Base-by-base conservation (phyloP, 805 yeast genomes). In the Ogataea pignaliae region DNA sequence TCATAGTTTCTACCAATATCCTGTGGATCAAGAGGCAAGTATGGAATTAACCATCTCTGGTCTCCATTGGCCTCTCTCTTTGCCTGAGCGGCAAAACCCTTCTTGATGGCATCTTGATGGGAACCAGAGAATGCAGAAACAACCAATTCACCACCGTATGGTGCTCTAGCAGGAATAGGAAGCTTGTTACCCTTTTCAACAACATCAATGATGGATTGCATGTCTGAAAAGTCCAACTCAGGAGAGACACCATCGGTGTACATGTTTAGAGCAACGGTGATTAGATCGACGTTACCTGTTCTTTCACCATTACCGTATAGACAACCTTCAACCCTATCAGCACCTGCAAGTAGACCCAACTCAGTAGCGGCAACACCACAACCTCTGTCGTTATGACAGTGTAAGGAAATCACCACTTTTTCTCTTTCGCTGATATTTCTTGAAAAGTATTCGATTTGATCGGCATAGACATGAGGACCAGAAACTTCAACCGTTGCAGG, bases 301-400 rank as follows among this genome's bases (percentile, higher is more conserved):
- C 91, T 74, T 72, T 84, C 91, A 68, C 91, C 91, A 64, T 83
- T 84, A 58, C 90, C 90, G 51, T 84, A 84, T 35, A 84, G 70
- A 71, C 90, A 84, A 45, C 91, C 91, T 66, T 84, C 91, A 41
- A 84, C 86, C 70, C 91, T 76, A 66, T 84, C 90, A 47, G 86
- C 91, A 59, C 91, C 91, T n/a, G 89, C 91, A 57, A 84, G 67
- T 29, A 81, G 55, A 55, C 88, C 90, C 48, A 84, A 70, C 63
- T 84, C 91, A 37, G 88, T 73, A 21, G 91, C 91, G 37, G 91
- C 91, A 43, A 84, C 89, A 59, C 88, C 89, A 61, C 88, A 83
- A 16, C 91, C 91, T 65, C 91, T 75, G 61, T 84, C 91, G 57
- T 84, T 84, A 65, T 84, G 91, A 49, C 85, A 77, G 59, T 84